Conservation (phyloP, 129 eudicot species). For the Sambucus nigra region DNA sequence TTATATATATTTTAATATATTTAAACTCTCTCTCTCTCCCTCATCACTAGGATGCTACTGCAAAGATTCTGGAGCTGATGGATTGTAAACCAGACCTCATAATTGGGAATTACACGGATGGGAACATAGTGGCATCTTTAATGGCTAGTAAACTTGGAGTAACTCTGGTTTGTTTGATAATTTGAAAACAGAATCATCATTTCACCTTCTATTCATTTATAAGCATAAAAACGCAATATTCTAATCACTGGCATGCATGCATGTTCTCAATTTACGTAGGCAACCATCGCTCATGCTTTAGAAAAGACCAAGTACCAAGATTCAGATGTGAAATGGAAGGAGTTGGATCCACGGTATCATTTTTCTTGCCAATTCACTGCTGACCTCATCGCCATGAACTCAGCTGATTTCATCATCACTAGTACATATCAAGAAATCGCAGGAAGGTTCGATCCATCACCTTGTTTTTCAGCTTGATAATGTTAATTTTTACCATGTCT, state of each 20-base stretch:
- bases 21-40: background rate
- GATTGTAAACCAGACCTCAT: constrained; percentile 80
- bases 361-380: constrained; percentile 86
- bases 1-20: background rate
- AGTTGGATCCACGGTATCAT: constrained; percentile 64
- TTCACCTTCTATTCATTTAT: background rate
- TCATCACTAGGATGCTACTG: constrained; percentile 54
- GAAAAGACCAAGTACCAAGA: constrained; percentile 82
- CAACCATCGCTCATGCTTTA: constrained; percentile 88
- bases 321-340: constrained; percentile 79
- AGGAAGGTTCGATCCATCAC: constrained; percentile 46
- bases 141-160: constrained; percentile 78
- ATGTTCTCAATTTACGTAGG: constrained; percentile 31
- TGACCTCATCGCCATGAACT: constrained; percentile 71
- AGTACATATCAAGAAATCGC: constrained; percentile 95
- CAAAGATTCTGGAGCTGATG: constrained; percentile 52
- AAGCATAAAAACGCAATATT: background rate
- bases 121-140: constrained; percentile 76
- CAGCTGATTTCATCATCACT: constrained; percentile 77
- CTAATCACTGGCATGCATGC: background rate
- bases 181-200: too few relatives aligned
- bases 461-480: background rate
- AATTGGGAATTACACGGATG: constrained; percentile 85
- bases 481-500: too few relatives aligned
- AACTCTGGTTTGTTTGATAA: constrained; percentile 51